Percentiles rank a stretch among this genome's conserved stretches.
phyloP scores from a whole-genome alignment of 1,284 basidiomycete genomes.

The Schizopora paradoxa region DNA sequence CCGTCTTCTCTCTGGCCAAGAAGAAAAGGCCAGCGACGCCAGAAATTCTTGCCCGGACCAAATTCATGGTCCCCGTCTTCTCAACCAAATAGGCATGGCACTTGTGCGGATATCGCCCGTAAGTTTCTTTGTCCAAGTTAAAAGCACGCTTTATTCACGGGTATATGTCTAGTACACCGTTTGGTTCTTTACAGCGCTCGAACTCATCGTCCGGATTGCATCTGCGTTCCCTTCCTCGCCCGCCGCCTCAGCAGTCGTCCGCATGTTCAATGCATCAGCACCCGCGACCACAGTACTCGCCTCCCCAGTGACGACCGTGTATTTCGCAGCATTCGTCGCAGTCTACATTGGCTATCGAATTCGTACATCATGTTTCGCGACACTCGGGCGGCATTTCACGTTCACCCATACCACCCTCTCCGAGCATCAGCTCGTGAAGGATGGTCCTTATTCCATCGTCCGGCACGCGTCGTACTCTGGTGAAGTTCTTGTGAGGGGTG shows the following conservation, averaged over 20 bases:
- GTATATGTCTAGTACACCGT: constrained; percentile 3
- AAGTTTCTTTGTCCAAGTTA: background rate
- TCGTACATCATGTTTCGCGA: constrained; percentile 8
- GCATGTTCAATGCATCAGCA: constrained; percentile 2
- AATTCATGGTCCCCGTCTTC: constrained; percentile 8
- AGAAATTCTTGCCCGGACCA: background rate
- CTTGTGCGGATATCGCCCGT: constrained; percentile 5
- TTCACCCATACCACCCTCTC: constrained; percentile 14
- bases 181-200: background rate
- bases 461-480: constrained; percentile 15
- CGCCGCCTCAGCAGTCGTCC: constrained; percentile 1
- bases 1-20: constrained; percentile 3
- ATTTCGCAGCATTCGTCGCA: constrained; percentile 4
- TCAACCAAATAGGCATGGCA: constrained; percentile 4
- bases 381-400: constrained; percentile 12
- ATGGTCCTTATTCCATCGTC: constrained; percentile 13
- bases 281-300: background rate
- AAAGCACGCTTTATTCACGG: background rate
- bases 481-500: constrained; percentile 7
- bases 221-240: constrained; percentile 3
- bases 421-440: constrained; percentile 9
- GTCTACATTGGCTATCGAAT: constrained; percentile 8
- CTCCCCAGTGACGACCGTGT: background rate
- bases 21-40: background rate
- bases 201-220: background rate